Conservation (phyloP, 768 basidiomycete species). For the Suillus ampliporus region DNA sequence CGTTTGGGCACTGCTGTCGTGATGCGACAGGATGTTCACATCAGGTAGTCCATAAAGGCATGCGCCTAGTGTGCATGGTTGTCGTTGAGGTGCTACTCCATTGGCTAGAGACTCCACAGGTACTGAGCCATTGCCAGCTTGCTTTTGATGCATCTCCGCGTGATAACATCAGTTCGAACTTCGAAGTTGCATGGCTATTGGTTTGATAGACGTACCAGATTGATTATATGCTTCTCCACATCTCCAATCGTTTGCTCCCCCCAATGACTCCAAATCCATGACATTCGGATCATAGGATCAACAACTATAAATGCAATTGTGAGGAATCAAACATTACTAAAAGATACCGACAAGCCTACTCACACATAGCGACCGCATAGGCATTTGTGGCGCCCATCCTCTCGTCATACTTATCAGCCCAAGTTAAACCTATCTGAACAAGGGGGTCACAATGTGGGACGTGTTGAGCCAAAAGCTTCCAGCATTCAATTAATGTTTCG, state of each 20-base stretch:
- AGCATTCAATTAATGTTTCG: slow-evolving; percentile 6
- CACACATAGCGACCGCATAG: not conserved
- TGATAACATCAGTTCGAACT: not conserved
- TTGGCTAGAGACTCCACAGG: not conserved
- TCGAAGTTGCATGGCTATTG: not conserved
- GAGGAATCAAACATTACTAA: not conserved
- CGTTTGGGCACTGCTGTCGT: not conserved
- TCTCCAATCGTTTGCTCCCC: not conserved
- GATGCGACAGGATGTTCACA: not conserved
- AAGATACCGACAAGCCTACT: not conserved
- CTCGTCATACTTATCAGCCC: slow-evolving; percentile 1
- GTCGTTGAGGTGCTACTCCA: not conserved
- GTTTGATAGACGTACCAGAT: not conserved
- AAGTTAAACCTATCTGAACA: not conserved
- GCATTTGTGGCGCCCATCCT: slow-evolving; percentile 1
- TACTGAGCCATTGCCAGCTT: not conserved
- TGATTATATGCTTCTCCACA: not conserved
- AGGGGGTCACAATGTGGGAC: slow-evolving; percentile 3
- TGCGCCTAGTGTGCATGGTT: not conserved
- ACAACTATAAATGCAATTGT: not conserved
- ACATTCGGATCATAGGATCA: not conserved
- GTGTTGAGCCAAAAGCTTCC: not conserved
- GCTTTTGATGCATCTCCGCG: not conserved
- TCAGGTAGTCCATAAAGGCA: not conserved
- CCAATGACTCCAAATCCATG: not conserved